Conservation (phyloP, 305 asterid genomes). For the Fraxinus platypoda region DNA sequence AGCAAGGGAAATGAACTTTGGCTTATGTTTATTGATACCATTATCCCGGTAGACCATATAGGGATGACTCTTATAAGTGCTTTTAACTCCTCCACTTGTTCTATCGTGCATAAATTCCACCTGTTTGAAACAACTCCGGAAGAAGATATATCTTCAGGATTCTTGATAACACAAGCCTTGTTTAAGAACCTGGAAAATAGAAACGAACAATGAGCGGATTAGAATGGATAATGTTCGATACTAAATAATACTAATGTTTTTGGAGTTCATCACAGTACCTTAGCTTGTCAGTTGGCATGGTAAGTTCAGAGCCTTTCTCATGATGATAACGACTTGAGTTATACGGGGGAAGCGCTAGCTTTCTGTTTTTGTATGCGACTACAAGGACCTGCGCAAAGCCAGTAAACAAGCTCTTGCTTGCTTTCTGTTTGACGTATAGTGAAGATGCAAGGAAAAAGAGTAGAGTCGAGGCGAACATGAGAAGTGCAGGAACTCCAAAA, state of each 20-base stretch:
- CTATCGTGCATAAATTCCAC: conserved; percentile 56
- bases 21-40: conserved; percentile 43
- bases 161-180: conserved; percentile 50
- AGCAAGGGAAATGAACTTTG: conserved; percentile 49
- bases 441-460: conserved; percentile 49
- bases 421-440: conserved; percentile 41
- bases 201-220: not conserved
- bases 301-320: conserved; percentile 35
- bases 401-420: conserved; percentile 41
- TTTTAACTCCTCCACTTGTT: conserved; percentile 68
- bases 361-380: conserved; percentile 52
- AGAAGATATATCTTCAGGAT: conserved; percentile 37
- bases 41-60: conserved; percentile 59
- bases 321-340: conserved; percentile 39
- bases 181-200: conserved; percentile 41
- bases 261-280: conserved; percentile 32
- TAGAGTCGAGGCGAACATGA: conserved; percentile 49
- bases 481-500: conserved; percentile 55
- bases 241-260: not conserved
- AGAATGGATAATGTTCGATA: not conserved
- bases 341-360: conserved; percentile 32
- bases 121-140: conserved; percentile 31
- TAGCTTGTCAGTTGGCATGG: conserved; percentile 44
- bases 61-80: conserved; percentile 52
- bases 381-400: conserved; percentile 45